phyloP scores from a whole-genome alignment of 192 early-diverging fungal genomes.

The Coemansia aciculifera region DNA sequence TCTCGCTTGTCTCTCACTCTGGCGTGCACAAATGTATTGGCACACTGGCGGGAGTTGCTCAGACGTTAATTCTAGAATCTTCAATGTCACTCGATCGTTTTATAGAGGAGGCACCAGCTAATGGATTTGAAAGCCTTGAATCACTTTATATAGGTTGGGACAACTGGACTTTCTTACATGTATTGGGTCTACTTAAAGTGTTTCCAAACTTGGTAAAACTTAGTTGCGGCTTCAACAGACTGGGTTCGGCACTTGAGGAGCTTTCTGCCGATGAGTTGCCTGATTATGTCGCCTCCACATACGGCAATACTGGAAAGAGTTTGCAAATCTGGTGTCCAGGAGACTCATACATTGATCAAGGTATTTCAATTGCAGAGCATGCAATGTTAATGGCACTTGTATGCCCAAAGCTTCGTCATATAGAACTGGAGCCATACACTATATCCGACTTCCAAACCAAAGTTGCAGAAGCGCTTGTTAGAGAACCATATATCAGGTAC shows the following conservation, averaged over 20 bases:
- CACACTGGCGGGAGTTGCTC: slow-evolving; percentile 18
- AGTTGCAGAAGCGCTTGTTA: background rate
- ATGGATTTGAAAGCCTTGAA: background rate
- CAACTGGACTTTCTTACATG: background rate
- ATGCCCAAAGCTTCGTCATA: background rate
- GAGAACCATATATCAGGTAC: background rate
- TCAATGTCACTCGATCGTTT: no score
- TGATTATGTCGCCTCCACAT: background rate
- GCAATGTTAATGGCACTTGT: background rate
- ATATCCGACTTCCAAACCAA: background rate
- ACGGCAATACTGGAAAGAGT: background rate
- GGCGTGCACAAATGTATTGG: slow-evolving; percentile 93
- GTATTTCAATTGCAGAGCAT: background rate
- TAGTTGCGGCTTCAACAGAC: background rate
- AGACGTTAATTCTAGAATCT: background rate
- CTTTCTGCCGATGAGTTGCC: background rate
- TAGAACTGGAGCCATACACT: background rate
- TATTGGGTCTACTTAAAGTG: background rate
- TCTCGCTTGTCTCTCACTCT: slow-evolving; percentile 78
- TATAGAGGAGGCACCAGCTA: background rate
- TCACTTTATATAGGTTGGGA: background rate
- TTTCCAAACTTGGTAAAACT: background rate
- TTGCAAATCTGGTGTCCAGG: background rate
- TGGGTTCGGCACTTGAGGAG: background rate
- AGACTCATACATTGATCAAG: background rate